A percentile compares a stretch with the other conserved stretches of the same genome.
phyloP scores from a whole-genome alignment of 2,329 filamentous ascomycete genomes.

The Cytospora chrysosperma region DNA sequence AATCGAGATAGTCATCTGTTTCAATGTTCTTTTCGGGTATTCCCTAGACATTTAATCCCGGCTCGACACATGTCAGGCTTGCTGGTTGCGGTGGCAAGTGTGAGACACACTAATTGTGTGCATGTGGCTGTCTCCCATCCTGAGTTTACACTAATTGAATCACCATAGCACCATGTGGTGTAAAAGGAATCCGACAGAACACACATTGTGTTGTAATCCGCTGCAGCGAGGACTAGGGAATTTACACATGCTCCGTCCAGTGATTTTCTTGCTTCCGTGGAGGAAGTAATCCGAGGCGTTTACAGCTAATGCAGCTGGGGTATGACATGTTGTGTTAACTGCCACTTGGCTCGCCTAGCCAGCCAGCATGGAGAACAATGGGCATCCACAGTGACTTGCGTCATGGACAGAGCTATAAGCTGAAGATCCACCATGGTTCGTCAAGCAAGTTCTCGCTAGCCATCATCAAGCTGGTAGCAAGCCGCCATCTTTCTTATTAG shows the following conservation, averaged over 20 bases:
- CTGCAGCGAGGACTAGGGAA: not conserved
- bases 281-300: not conserved
- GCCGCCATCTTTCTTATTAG: not conserved
- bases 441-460: not conserved
- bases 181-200: not conserved
- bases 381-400: not conserved
- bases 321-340: not conserved
- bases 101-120: not conserved
- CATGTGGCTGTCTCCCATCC: not conserved
- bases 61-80: not conserved
- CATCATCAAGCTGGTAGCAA: not conserved
- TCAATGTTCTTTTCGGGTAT: not conserved
- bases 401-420: not conserved
- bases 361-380: not conserved
- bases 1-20: no score
- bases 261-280: not conserved
- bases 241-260: not conserved
- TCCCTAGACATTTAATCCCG: not conserved
- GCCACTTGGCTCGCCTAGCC: not conserved
- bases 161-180: not conserved
- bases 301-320: not conserved
- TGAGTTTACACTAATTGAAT: not conserved
- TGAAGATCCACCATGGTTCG: not conserved
- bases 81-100: not conserved
- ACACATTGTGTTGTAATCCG: not conserved